Evolutionary conservation across 148 eudicot genomes (phyloP), one percentile per base, ranked within the genome.

Genomic region (Chenopodium suecicum): DNA sequence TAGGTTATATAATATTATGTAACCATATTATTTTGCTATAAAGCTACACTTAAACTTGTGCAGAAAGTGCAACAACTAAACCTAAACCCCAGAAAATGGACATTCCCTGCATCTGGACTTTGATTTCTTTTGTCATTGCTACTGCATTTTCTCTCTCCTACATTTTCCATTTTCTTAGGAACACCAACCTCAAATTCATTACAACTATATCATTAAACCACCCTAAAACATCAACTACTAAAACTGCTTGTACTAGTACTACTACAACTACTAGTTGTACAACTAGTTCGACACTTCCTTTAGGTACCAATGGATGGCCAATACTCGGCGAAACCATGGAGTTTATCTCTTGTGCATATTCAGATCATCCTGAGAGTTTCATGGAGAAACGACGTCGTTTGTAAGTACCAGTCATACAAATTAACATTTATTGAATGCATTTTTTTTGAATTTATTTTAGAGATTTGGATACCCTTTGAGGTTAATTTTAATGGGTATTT

Each of bases 301-400:
- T 70, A 58, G 98, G 98, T 32, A 81, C 86, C 75, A 84, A 91
- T 62, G 98, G 98, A 54, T 91, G 94, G 97, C 98, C 98, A 70
- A 72, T 95, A 32, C 46, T 95, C 6, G 98, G 98, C n/a, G 98
- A 95, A 88, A 92, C 98, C 66, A 65, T 95, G 82, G 91, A 93
- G 76, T 95, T 95, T 86, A 87, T 95, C 82, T 92, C 98, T 74
- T 92, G 90, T 77, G 98, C 93, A 14, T 93, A 90, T 82, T 93
- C 98, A 3, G 89, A 89, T 82, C 79, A 83, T 62, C 98, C 97
- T 2, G 94, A 95, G 77, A 85, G 78, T 74, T 95, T 95, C 91
- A 91, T 93, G 93, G 92, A 95, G 76, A 91, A 85, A 70, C 94
- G 98, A 0, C 96, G 98, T 10, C 90, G 54, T 58, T 74, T 87